A percentile compares a stretch with the other conserved stretches of the same genome.
Evolutionary conservation across 306 rosid genomes (phyloP).

Genomic region (Cicer judaicum): DNA sequence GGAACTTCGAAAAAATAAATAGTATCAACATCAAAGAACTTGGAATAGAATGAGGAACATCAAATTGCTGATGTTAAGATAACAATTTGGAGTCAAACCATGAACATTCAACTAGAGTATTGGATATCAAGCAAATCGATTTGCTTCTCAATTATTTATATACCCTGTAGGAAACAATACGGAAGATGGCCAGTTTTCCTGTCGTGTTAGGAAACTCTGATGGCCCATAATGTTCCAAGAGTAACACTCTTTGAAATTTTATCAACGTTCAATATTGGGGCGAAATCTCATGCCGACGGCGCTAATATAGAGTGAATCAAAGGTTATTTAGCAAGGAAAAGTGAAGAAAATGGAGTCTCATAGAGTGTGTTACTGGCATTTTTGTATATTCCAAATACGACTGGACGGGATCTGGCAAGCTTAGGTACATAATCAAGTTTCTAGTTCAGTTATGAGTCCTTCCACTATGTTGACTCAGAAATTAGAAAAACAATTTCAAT

Average conservation of each 20-base stretch:
- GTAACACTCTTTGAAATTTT: background rate
- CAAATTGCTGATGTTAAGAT: constrained; percentile 8
- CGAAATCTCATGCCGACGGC: background rate
- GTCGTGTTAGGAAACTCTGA: background rate
- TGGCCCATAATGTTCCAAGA: background rate
- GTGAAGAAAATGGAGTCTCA: background rate
- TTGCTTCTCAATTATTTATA: constrained; percentile 25
- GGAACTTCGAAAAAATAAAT: constrained; percentile 15
- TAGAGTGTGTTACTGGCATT: background rate
- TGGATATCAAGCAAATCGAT: constrained; percentile 9
- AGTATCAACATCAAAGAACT: background rate
- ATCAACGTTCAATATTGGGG: background rate
- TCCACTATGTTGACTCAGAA: constrained; percentile 2
- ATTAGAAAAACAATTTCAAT: background rate
- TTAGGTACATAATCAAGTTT: background rate
- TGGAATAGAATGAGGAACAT: constrained; percentile 6
- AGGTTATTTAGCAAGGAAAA: background rate
- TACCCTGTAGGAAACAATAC: constrained; percentile 10
- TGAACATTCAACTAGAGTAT: background rate
- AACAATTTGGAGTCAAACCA: background rate
- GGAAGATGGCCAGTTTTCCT: constrained; percentile 10
- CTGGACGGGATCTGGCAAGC: background rate
- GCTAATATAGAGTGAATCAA: background rate
- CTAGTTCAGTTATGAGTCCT: background rate
- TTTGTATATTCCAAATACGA: background rate